Conservation (phyloP, 441 rosid genomes). For the Erodium moschatum region DNA sequence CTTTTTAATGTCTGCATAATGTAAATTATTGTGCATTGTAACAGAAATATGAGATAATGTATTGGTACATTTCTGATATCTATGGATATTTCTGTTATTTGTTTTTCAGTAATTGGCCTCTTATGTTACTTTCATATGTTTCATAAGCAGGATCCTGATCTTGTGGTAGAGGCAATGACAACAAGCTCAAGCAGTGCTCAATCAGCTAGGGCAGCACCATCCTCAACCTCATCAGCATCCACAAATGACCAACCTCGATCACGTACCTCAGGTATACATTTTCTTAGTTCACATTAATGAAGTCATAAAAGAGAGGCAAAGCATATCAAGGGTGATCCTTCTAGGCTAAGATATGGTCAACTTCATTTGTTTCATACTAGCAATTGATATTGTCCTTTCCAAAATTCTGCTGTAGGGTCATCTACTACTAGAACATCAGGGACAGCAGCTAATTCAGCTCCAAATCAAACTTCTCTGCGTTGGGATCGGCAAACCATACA, state of each 20-base stretch:
- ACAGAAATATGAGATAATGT: background rate
- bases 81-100: background rate
- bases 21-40: background rate
- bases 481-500: conserved; percentile 87
- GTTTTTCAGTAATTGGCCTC: background rate
- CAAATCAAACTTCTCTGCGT: conserved; percentile 51
- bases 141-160: conserved; percentile 62
- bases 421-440: conserved; percentile 47
- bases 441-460: conserved; percentile 48
- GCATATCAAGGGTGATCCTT: background rate
- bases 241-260: conserved; percentile 44
- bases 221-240: conserved; percentile 41
- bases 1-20: background rate
- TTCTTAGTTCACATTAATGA: conserved; percentile 6
- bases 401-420: conserved; percentile 42
- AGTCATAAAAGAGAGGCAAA: background rate
- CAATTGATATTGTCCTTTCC: conserved; percentile 3
- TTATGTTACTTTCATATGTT: conserved; percentile 6
- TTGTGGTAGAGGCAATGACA: conserved; percentile 71
- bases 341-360: background rate
- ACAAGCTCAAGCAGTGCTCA: conserved; percentile 41
- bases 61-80: background rate
- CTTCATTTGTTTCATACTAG: conserved; percentile 6
- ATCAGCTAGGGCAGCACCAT: conserved; percentile 45
- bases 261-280: conserved; percentile 47